Evolutionary conservation across 768 basidiomycete species (phyloP), one percentile per base, ranked within the genome.

Genomic region (Tulasnella sp.): DNA sequence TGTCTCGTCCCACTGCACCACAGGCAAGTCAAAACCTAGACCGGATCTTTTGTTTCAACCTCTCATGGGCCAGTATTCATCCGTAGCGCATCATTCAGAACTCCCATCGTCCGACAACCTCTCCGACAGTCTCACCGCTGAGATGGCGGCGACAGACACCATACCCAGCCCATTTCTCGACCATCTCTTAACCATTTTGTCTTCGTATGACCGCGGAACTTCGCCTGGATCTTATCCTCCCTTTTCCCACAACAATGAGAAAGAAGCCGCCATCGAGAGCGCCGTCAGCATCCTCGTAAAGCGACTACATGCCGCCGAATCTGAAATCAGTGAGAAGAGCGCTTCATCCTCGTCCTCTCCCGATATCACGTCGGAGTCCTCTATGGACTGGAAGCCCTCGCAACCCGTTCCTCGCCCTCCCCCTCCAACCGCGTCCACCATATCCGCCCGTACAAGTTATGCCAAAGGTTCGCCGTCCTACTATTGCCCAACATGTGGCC

Each of bases 271-370:
- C 61, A 78, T 82, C 63, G 67, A 77, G 32, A 74, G 75, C 55
- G 75, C 75, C 12, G 70, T 82, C 61, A 68, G 70, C 25, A 72
- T 70, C 29, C 69, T 82, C 49, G 76, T 76, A 2, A 69, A 72
- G 36, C 71, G 81, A 62, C 77, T 81, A 75, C 73, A 74, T 64
- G 69, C 71, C 27, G 80, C 81, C 12, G 82, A 81, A 61, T 74
- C 75, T 7, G 63, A 68, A 1, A 65, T 77, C 35, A 8, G 25
- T 23, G 32, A 17, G 32, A 9, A 42, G 34, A 31, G 36, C 45
- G 25, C 25, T 56, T 42, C 31, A 42, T 50, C 29, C n/a, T 12
- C 59, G 34, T 36, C 49, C 14, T n/a, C 29, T 45, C 55, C 57
- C 27, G 52, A 37, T 25, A 39, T 55, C 39, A 27, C 53, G 34